Evolutionary conservation across 2,329 filamentous ascomycete genomes (phyloP).

Genomic region (Talaromyces sp.): DNA sequence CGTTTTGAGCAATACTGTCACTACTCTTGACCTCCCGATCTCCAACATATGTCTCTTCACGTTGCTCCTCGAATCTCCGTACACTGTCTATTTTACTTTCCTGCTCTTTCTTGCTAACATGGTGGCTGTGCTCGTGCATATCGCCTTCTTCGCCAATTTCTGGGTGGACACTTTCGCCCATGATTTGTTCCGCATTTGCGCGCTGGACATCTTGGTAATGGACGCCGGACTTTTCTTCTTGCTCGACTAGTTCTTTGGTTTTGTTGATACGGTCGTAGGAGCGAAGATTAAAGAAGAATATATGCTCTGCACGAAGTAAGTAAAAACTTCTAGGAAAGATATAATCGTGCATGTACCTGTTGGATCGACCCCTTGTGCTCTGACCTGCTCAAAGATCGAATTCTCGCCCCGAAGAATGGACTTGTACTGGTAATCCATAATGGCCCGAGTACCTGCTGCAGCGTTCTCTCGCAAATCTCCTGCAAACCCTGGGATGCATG

Average conservation of each 20-base stretch:
- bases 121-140: constrained; percentile 35
- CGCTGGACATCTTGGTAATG: constrained; percentile 67
- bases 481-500: constrained; percentile 79
- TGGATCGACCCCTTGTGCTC: constrained; percentile 71
- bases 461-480: constrained; percentile 82
- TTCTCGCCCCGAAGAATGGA: constrained; percentile 88
- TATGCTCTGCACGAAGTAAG: constrained; percentile 55
- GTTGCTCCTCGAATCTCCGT: constrained; percentile 45
- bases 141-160: constrained; percentile 45
- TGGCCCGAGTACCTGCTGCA: constrained; percentile 81
- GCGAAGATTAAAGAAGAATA: constrained; percentile 91
- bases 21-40: constrained; percentile 29
- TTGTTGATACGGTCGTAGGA: constrained; percentile 81
- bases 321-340: not conserved
- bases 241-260: constrained; percentile 67
- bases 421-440: constrained; percentile 99
- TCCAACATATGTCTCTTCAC: constrained; percentile 33
- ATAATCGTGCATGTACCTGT: constrained; percentile 32
- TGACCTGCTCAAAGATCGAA: constrained; percentile 80
- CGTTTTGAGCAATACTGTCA: constrained; percentile 70
- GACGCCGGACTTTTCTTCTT: constrained; percentile 74
- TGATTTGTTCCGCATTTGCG: constrained; percentile 84
- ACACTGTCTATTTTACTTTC: constrained; percentile 40
- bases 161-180: constrained; percentile 67
- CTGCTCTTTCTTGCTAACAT: constrained; percentile 22